These are phyloP conservation scores for Colletotrichum sp. DNA, from an alignment of 2,329 filamentous ascomycete genomes.

Conservation along the genomic window DNA sequence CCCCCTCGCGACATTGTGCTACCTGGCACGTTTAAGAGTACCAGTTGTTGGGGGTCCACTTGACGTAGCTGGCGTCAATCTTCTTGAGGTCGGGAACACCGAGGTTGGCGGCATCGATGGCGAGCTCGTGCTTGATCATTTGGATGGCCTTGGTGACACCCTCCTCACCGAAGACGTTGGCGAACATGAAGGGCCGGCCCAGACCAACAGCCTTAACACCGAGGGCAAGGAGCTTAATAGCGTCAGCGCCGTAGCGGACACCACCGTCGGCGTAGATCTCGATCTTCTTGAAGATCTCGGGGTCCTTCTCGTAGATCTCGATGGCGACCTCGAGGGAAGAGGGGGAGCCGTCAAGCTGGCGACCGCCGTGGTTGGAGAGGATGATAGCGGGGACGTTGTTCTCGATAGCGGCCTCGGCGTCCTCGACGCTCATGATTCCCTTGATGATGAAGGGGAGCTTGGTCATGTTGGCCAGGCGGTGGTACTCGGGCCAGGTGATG, in stretches of 20 bases:
- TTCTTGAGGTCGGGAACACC: slow-evolving; percentile 41
- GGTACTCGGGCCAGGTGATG: slow-evolving; percentile 39
- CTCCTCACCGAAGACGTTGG: slow-evolving; percentile 54
- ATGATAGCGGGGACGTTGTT: slow-evolving; percentile 38
- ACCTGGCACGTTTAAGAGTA: slow-evolving; percentile 12
- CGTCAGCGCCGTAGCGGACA: slow-evolving; percentile 46
- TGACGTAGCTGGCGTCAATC: slow-evolving; percentile 30
- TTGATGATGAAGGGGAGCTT: slow-evolving; percentile 44
- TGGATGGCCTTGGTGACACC: slow-evolving; percentile 49
- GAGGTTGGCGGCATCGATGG: slow-evolving; percentile 47
- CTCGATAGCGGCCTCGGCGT: slow-evolving; percentile 38
- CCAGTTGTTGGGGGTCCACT: slow-evolving; percentile 34
- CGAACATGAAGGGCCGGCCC: slow-evolving; percentile 56
- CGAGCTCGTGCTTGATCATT: slow-evolving; percentile 56
- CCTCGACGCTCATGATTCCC: slow-evolving; percentile 41
- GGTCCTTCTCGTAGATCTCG: slow-evolving; percentile 41
- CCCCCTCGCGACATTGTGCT: background rate
- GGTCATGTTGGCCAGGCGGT: slow-evolving; percentile 37
- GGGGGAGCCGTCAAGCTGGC: slow-evolving; percentile 44
- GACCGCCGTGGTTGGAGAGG: slow-evolving; percentile 48
- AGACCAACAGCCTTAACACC: slow-evolving; percentile 50
- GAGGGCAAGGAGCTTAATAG: slow-evolving; percentile 47
- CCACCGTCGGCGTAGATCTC: slow-evolving; percentile 47
- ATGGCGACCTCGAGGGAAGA: slow-evolving; percentile 42
- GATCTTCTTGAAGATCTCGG: slow-evolving; percentile 41